A percentile compares a stretch with the other conserved stretches of the same genome.
These are phyloP conservation scores for Acer negundo DNA, from an alignment of 345 rosid species.

Conservation along the genomic window DNA sequence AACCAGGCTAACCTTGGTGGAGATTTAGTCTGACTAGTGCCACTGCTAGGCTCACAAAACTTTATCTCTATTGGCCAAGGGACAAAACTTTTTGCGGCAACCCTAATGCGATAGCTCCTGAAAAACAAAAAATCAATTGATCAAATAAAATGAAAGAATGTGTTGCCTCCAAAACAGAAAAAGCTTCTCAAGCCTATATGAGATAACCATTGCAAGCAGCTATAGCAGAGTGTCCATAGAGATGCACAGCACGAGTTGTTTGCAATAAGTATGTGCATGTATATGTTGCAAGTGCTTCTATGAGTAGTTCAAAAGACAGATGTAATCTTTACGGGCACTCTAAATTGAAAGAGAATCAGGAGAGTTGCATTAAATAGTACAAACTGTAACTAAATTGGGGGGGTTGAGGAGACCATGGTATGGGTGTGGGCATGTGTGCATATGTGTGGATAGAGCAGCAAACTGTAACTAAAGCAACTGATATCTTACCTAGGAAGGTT, in stretches of 20 bases:
- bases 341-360: background rate
- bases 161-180: background rate
- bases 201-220: background rate
- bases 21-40: slow-evolving; percentile 76
- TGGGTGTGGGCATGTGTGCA: background rate
- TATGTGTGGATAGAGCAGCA: background rate
- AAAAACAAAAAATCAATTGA: slow-evolving; percentile 24
- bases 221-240: background rate
- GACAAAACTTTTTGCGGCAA: slow-evolving; percentile 56
- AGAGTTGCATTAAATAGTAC: background rate
- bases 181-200: background rate
- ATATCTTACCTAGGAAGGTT: slow-evolving; percentile 73
- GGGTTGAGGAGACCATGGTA: background rate
- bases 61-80: slow-evolving; percentile 98
- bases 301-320: background rate
- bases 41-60: slow-evolving; percentile 76
- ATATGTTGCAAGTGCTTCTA: background rate
- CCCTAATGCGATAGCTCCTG: slow-evolving; percentile 93
- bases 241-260: background rate
- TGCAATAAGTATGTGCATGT: background rate
- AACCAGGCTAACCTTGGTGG: slow-evolving; percentile 67
- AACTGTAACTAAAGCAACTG: background rate
- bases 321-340: background rate
- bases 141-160: slow-evolving; percentile 5
- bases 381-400: too few relatives aligned